These are phyloP conservation scores for Alternaria consortialis DNA, from an alignment of 2,329 filamentous ascomycete genomes.

Conservation along the genomic window DNA sequence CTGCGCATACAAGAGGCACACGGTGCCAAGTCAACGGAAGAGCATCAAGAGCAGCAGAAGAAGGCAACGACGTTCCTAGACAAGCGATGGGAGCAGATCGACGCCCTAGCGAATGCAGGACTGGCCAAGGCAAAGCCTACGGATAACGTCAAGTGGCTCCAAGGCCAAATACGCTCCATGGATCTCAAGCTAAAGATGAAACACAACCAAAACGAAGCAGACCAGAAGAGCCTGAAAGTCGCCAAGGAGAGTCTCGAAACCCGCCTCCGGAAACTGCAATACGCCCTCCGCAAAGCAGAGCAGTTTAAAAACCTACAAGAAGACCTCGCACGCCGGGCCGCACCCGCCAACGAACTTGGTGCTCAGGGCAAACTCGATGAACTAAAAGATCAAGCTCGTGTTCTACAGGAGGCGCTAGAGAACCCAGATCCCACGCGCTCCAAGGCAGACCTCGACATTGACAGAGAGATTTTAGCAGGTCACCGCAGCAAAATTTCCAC, in stretches of 20 bases:
- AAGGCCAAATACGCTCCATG: constrained; percentile 36
- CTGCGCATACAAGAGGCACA: constrained; percentile 58
- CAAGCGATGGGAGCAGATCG: constrained; percentile 38
- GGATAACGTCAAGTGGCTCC: constrained; percentile 37
- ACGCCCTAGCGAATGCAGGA: constrained; percentile 29
- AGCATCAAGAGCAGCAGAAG: constrained; percentile 26
- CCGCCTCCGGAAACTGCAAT: constrained; percentile 34
- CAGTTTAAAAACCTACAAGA: constrained; percentile 32
- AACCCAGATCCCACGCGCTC: constrained; percentile 27
- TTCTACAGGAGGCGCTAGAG: constrained; percentile 22
- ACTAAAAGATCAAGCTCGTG: constrained; percentile 21
- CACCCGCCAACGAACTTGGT: constrained; percentile 31
- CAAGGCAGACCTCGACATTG: constrained; percentile 16
- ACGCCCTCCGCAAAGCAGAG: constrained; percentile 35
- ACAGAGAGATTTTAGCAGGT: constrained; percentile 21
- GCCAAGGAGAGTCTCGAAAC: constrained; percentile 34
- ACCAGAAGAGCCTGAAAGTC: constrained; percentile 35
- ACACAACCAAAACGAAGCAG: constrained; percentile 36
- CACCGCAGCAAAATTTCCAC: constrained; percentile 23
- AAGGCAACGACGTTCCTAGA: constrained; percentile 25
- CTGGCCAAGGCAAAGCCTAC: constrained; percentile 21
- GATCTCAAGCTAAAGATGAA: constrained; percentile 36
- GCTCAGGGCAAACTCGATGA: constrained; percentile 29
- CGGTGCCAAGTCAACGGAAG: constrained; percentile 31
- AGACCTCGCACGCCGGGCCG: constrained; percentile 23